Percentiles rank a stretch among this genome's conserved stretches.
Evolutionary conservation across 352 stramenopile genomes (phyloP).

Genomic region (Pythium dissimile): DNA sequence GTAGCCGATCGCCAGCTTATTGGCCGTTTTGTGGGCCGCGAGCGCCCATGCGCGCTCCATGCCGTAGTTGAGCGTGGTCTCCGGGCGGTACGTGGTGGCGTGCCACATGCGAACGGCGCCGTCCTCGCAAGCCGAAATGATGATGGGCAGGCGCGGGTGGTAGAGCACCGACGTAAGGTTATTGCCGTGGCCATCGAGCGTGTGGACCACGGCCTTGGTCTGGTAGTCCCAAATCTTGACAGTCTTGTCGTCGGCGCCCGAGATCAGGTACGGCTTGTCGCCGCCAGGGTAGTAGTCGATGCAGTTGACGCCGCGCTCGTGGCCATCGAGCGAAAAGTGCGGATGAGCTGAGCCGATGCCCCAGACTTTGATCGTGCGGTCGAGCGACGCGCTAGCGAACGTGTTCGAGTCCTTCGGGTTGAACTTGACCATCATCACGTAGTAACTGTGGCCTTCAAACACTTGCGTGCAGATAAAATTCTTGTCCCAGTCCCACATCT

Average conservation of each 20-base stretch:
- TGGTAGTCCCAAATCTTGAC: conserved; percentile 99
- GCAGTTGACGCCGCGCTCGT: conserved; percentile 98
- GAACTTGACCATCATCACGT: conserved; percentile 99
- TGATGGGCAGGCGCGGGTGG: conserved; percentile 98
- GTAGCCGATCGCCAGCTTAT: conserved; percentile 94
- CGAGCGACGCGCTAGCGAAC: conserved; percentile 97
- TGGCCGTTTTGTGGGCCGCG: conserved; percentile 72
- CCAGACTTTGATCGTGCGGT: conserved; percentile 96
- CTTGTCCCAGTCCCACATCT: conserved; percentile 98
- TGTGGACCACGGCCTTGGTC: conserved; percentile 99
- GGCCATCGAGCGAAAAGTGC: conserved; percentile 91
- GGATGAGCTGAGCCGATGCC: conserved; percentile 90
- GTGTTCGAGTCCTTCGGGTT: conserved; percentile 99
- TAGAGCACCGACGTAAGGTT: conserved; percentile 98
- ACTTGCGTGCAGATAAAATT: conserved; percentile 74
- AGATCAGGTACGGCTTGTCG: conserved; percentile 99
- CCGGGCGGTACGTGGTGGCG: conserved; percentile 93
- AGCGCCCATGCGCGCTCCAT: conserved; percentile 98
- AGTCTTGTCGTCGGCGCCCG: conserved; percentile 94
- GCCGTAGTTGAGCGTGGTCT: conserved; percentile 99
- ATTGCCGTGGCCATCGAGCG: conserved; percentile 97
- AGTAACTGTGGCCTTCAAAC: conserved; percentile 95
- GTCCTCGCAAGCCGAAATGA: conserved; percentile 97
- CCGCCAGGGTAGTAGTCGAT: conserved; percentile 98
- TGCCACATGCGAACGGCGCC: conserved; percentile 94